phyloP scores from a whole-genome alignment of 768 basidiomycete genomes.

The Podaxis sp. region DNA sequence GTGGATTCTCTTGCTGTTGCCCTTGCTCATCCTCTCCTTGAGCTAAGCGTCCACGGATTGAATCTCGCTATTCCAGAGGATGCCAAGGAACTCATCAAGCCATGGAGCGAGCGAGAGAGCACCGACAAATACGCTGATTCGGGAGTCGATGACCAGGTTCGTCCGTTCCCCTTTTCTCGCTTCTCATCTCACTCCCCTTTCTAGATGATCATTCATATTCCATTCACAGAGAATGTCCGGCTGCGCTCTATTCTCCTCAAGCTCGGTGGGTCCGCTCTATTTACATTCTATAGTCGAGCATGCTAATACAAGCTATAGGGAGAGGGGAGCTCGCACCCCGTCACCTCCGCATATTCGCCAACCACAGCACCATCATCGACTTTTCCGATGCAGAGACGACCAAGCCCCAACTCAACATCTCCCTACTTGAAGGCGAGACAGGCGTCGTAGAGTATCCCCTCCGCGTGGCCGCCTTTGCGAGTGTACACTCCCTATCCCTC shows the following conservation, averaged over 20 bases:
- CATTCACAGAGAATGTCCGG: constrained; percentile 77
- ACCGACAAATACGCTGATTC: constrained; percentile 67
- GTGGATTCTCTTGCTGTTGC: not conserved
- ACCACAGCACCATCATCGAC: constrained; percentile 72
- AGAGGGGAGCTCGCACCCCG: constrained; percentile 74
- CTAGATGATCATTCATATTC: constrained; percentile 79
- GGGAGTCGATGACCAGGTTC: constrained; percentile 83
- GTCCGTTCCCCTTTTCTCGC: not conserved
- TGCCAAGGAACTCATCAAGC: constrained; percentile 74
- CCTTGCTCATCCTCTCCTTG: constrained; percentile 22
- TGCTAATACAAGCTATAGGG: constrained; percentile 37
- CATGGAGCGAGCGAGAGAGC: constrained; percentile 78
- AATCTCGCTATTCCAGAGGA: constrained; percentile 81
- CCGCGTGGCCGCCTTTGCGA: constrained; percentile 73
- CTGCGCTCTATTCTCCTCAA: constrained; percentile 75
- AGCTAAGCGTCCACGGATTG: constrained; percentile 72
- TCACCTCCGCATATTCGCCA: constrained; percentile 74
- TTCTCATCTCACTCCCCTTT: constrained; percentile 10
- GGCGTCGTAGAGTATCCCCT: constrained; percentile 76
- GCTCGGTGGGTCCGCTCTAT: constrained; percentile 48
- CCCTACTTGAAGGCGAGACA: constrained; percentile 67
- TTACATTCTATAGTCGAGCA: not conserved
- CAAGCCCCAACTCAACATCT: constrained; percentile 70
- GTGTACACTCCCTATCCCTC: constrained; percentile 67
- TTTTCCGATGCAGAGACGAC: constrained; percentile 70